phyloP scores from a whole-genome alignment of 2,329 filamentous ascomycete species.

The Cordyceps javanica region DNA sequence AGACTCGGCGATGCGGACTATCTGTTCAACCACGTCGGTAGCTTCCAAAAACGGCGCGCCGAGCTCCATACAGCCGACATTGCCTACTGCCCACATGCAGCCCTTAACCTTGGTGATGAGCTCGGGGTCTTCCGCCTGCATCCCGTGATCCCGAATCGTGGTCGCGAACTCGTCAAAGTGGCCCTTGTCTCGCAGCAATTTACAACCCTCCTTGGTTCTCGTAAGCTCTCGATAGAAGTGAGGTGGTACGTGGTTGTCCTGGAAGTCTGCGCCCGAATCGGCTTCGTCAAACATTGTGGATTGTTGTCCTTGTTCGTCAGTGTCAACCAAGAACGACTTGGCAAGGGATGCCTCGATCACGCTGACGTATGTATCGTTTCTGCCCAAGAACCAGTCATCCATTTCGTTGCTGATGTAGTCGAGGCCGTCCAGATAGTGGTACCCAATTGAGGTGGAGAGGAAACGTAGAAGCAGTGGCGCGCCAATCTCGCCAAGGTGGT shows the following conservation, averaged over 20 bases:
- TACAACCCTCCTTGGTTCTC: constrained; percentile 86
- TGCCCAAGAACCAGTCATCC: constrained; percentile 98
- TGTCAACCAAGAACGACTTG: constrained; percentile 67
- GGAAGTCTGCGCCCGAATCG: constrained; percentile 48
- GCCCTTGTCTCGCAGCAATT: constrained; percentile 81
- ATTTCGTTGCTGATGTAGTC: constrained; percentile 99
- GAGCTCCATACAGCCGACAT: constrained; percentile 96
- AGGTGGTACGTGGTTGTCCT: constrained; percentile 73
- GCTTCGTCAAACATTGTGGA: constrained; percentile 55
- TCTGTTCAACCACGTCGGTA: constrained; percentile 78
- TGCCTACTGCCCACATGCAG: constrained; percentile 94
- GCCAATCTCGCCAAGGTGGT: constrained; percentile 94
- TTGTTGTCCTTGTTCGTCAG: constrained; percentile 51
- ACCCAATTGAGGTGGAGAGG: constrained; percentile 90
- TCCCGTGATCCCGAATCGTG: constrained; percentile 81
- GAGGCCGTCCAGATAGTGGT: constrained; percentile 91
- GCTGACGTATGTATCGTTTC: constrained; percentile 92
- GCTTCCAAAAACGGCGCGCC: constrained; percentile 91
- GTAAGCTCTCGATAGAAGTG: constrained; percentile 97
- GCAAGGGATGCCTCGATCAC: constrained; percentile 94
- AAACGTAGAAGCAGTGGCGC: constrained; percentile 89
- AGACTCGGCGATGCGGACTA: constrained; percentile 80
- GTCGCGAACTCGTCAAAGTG: constrained; percentile 91
- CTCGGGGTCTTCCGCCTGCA: constrained; percentile 79
- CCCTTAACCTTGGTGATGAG: constrained; percentile 90